Base-by-base conservation (phyloP, 148 eudicot species). In the Fallopia convolvulus region DNA sequence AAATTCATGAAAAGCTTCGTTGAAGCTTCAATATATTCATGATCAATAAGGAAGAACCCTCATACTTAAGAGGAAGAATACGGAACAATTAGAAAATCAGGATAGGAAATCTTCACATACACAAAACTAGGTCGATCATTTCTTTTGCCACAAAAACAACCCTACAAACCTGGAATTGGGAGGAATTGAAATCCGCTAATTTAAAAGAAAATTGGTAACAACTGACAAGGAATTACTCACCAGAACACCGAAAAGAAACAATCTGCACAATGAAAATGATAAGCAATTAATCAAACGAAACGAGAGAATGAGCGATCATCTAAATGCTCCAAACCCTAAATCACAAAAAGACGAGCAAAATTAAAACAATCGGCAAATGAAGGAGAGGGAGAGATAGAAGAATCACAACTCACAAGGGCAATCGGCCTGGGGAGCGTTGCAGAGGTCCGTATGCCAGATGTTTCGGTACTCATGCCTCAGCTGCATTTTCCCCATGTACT, bases 351-450 rank as follows among this genome's bases (percentile, higher is more conserved):
- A 18, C 20, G 21, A 53, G 13, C 33, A 60, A 60, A 60, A 60
- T 10, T 26, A 61, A 26, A 23, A 8, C 32, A 10, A 9, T 3
- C 0, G 6, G 20, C 9, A 56, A 56, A 56, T 18, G 23, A 1
- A 55, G 23, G 30, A 23, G 46, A 15, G n/a, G n/a, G 21, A 14
- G 72, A 36, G 72, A 68, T n/a, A 14, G 72, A 15, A n/a, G 72
- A 68, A 33, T 68, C 10, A 68, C 72, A 68, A 68, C 15, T 68
- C 10, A 68, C 72, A 68, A 68, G 72, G 72, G 10, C 44, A 68
- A 68, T 68, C 72, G 20, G 44, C 72, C 20, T 0, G 4, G 46
- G 44, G 72, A 36, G 72, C 36, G 12, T 68, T 68, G 72, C 72
- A 68, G 44, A 68, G 72, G 21, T 68, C 72, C 17, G 46, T 68